Conservation (phyloP, 164 flowering plant species). For the Warburgia ugandensis region DNA sequence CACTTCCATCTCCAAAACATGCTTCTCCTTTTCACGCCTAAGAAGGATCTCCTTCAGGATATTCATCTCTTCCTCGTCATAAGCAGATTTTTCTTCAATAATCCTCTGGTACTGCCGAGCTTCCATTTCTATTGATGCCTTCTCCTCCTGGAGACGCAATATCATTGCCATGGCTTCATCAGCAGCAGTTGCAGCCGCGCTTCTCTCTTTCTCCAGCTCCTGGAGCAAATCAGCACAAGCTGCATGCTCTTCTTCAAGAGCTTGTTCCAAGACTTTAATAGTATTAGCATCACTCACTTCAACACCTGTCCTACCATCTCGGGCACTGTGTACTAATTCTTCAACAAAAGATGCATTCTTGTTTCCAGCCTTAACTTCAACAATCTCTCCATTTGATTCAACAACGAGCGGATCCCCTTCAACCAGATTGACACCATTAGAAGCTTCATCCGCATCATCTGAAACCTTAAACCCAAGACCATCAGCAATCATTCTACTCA, state of each 20-base stretch:
- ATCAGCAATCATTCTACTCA: constrained; percentile 1
- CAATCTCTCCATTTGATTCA: constrained; percentile 17
- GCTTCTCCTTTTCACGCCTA: constrained; percentile 77
- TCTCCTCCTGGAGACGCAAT: constrained; percentile 81
- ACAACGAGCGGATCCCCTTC: constrained; percentile 16
- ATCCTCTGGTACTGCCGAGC: constrained; percentile 80
- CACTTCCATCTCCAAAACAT: constrained; percentile 76
- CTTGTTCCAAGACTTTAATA: constrained; percentile 43
- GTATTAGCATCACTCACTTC: constrained; percentile 24
- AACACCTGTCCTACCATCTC: constrained; percentile 8
- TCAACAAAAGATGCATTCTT: constrained; percentile 16
- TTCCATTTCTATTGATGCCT: constrained; percentile 83
- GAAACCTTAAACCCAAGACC: constrained; percentile 9
- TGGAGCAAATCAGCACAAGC: constrained; percentile 46
- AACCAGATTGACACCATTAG: constrained; percentile 6
- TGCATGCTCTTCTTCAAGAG: constrained; percentile 59
- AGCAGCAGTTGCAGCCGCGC: constrained; percentile 84
- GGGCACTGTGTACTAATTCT: constrained; percentile 11
- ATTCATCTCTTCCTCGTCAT: constrained; percentile 88
- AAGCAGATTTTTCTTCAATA: constrained; percentile 75
- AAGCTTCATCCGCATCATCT: constrained; percentile 28
- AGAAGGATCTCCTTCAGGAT: constrained; percentile 77
- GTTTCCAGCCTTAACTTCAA: constrained; percentile 21
- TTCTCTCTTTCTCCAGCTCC: constrained; percentile 91
- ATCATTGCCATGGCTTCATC: constrained; percentile 99